Base-by-base conservation (phyloP, 345 rosid genomes). In the Balakata baccata region DNA sequence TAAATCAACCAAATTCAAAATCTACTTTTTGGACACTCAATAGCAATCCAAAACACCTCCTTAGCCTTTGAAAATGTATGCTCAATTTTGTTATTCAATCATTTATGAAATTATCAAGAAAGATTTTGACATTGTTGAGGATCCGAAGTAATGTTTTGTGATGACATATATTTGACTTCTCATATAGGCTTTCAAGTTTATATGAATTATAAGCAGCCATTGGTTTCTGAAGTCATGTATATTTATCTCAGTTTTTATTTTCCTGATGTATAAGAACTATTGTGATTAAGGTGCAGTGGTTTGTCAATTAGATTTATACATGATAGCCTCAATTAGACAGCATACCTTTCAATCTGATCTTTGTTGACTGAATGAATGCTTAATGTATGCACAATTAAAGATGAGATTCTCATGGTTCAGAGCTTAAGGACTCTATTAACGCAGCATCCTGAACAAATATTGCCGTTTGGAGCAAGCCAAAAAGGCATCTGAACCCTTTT, bases 171-270 rank as follows among this genome's bases (percentile, higher is more conserved):
- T 43, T 43, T 8, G n/a, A 25, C 13, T 68, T 52, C 29, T 1
- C 14, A 29, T 37, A 0, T 18, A 38, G 57, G 14, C 16, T 66
- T 66, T 12, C 50, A 12, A 37, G 60, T 53, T 6, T 69, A 14
- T 69, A 14, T 69, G 72, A 69, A 52, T 52, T 53, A 38, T 38
- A 69, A 52, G 56, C 72, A 38, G 23, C 10, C 56, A 11, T 10
- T 54, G 20, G 5, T 34, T 16, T 29, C 38, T 49, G 22, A 60
- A 11, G 18, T 41, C 64, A 60, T 20, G n/a, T 17, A 20, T 17
- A 66, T 9, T n/a, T 13, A 37, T 37, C 6, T 38, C n/a, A 18
- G 57, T 13, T 53, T 37, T 38, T 18, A 11, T 37, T 53, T 53
- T 53, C 29, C n/a, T 12, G 45, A 50, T 51, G 45, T 68, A 38